A percentile compares a stretch with the other conserved stretches of the same genome.
phyloP scores from a whole-genome alignment of 345 rosid genomes.

The Eucalyptus curtisii region DNA sequence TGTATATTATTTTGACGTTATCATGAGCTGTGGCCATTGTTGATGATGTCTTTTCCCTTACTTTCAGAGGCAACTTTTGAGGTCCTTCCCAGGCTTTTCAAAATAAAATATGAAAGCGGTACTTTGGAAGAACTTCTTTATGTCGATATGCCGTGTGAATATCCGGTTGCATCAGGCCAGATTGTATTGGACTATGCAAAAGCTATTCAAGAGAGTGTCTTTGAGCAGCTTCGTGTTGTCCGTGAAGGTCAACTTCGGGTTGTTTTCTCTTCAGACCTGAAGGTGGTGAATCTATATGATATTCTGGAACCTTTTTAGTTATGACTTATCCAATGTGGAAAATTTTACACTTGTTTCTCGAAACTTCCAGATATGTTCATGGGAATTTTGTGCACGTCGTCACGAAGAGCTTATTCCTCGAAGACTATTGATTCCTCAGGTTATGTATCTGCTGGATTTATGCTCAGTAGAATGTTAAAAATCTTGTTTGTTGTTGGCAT shows the following conservation, averaged over 20 bases:
- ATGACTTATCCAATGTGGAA: background rate
- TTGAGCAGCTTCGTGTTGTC: conserved; percentile 97
- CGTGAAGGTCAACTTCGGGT: conserved; percentile 97
- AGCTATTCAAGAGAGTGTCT: conserved; percentile 98
- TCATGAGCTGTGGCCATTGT: background rate
- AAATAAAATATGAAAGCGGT: conserved; percentile 98
- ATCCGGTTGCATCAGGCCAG: conserved; percentile 82
- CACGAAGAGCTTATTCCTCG: conserved; percentile 97
- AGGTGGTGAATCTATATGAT: conserved; percentile 26
- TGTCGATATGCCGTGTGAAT: conserved; percentile 97
- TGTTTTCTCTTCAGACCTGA: conserved; percentile 88
- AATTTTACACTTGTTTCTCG: background rate
- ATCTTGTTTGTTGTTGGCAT: background rate
- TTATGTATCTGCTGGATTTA: background rate
- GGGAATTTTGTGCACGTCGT: conserved; percentile 99
- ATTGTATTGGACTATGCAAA: conserved; percentile 96
- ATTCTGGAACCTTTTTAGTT: background rate
- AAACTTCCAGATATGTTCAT: conserved; percentile 63
- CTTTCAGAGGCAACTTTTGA: conserved; percentile 83
- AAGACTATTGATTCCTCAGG: conserved; percentile 91
- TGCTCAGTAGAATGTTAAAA: background rate
- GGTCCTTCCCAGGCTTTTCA: conserved; percentile 98
- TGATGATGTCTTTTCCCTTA: background rate
- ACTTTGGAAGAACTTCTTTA: conserved; percentile 92
- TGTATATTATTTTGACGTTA: background rate